Percentiles rank a stretch among this genome's conserved stretches.
These are phyloP conservation scores for Ceratocystiopsis brevicomis DNA, from an alignment of 2,329 filamentous ascomycete species.

Conservation along the genomic window DNA sequence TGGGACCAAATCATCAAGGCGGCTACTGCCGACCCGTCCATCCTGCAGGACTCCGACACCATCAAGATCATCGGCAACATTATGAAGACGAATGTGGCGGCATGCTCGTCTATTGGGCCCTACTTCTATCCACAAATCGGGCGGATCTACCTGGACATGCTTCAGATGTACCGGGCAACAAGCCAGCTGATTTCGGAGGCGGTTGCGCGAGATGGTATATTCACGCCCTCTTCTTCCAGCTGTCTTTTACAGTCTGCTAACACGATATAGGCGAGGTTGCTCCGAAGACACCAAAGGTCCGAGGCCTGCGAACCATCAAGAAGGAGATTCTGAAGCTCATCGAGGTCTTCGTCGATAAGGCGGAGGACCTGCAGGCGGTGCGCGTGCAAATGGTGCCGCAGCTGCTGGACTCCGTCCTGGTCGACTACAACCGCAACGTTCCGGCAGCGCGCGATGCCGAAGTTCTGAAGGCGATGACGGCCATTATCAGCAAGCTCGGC, in stretches of 20 bases:
- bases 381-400: conserved; percentile 91
- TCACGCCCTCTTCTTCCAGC: neutral
- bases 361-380: conserved; percentile 86
- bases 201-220: conserved; percentile 58
- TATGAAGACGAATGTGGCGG: conserved; percentile 99
- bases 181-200: conserved; percentile 89
- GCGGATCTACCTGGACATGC: conserved; percentile 93
- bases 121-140: conserved; percentile 98
- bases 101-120: conserved; percentile 83
- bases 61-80: conserved; percentile 99
- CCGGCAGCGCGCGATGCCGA: conserved; percentile 90
- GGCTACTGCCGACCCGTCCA: conserved; percentile 67
- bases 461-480: conserved; percentile 93
- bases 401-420: conserved; percentile 76
- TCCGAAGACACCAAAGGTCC: conserved; percentile 92
- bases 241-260: neutral
- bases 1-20: conserved; percentile 90
- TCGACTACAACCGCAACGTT: conserved; percentile 95
- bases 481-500: conserved; percentile 88
- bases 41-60: conserved; percentile 78
- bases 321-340: conserved; percentile 98
- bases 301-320: conserved; percentile 91
- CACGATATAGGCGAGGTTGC: conserved; percentile 53
- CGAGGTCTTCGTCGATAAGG: conserved; percentile 94
- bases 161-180: conserved; percentile 97